These are phyloP conservation scores for Taxawa tesnikishii DNA, from an alignment of 2,329 filamentous ascomycete species.

Conservation along the genomic window DNA sequence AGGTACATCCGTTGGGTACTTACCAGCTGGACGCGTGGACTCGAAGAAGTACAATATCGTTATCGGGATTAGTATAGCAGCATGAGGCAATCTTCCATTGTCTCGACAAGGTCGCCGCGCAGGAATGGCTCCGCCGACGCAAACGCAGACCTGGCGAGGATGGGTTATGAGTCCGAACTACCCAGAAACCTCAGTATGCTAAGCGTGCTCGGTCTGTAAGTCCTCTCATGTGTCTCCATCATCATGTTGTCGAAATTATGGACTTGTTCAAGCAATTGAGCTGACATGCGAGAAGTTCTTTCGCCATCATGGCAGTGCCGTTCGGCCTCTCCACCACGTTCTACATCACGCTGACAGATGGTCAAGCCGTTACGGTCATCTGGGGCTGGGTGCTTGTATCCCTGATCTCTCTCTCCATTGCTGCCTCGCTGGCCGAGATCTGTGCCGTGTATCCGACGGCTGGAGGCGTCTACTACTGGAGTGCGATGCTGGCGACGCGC, in stretches of 20 bases:
- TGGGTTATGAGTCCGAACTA: slow-evolving; percentile 58
- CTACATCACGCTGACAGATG: slow-evolving; percentile 55
- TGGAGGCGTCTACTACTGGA: slow-evolving; percentile 58
- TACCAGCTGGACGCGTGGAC: too few relatives aligned
- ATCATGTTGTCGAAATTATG: background rate
- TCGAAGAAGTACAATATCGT: too few relatives aligned
- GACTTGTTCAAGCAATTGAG: slow-evolving; percentile 6
- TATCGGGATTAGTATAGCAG: too few relatives aligned
- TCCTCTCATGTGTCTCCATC: slow-evolving; percentile 14
- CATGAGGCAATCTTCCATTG: too few relatives aligned
- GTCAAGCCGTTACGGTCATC: slow-evolving; percentile 55
- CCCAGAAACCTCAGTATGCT: slow-evolving; percentile 57
- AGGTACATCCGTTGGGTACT: too few relatives aligned
- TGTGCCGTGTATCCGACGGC: slow-evolving; percentile 57
- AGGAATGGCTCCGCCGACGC: slow-evolving; percentile 38
- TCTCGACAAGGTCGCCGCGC: too few relatives aligned
- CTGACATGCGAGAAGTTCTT: slow-evolving; percentile 31
- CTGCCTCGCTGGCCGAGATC: slow-evolving; percentile 56
- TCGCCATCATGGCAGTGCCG: slow-evolving; percentile 63
- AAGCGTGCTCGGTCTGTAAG: slow-evolving; percentile 48
- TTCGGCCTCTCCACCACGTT: slow-evolving; percentile 58
- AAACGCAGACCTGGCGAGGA: slow-evolving; percentile 48
- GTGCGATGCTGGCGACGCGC: slow-evolving; percentile 53
- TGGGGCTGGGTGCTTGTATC: slow-evolving; percentile 60
- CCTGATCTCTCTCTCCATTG: slow-evolving; percentile 50